phyloP scores from a whole-genome alignment of 2,329 filamentous ascomycete genomes.

The Ceratocystis ficicola region DNA sequence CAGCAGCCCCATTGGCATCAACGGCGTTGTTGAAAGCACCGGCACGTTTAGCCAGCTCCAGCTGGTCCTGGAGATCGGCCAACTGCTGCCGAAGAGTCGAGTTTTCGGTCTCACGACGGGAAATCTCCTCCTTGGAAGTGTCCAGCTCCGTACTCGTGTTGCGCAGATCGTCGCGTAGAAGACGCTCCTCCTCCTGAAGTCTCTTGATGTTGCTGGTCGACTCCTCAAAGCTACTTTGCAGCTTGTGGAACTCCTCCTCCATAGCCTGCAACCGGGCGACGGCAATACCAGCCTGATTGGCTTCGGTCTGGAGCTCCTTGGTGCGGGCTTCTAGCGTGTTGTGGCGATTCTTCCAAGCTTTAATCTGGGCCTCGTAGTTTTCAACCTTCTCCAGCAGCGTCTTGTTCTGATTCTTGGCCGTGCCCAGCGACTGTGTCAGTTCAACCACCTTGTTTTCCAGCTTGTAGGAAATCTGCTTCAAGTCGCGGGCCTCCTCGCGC shows the following conservation, averaged over 20 bases:
- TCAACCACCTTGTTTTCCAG: conserved; percentile 99
- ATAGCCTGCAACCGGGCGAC: conserved; percentile 80
- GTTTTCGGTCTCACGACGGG: conserved; percentile 74
- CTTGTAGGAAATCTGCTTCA: conserved; percentile 99
- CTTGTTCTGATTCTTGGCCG: conserved; percentile 93
- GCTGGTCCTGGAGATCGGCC: conserved; percentile 77
- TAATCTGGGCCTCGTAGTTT: conserved; percentile 91
- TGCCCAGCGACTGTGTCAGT: conserved; percentile 82
- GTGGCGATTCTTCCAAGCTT: conserved; percentile 87
- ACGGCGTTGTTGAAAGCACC: conserved; percentile 58
- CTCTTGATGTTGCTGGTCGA: conserved; percentile 82
- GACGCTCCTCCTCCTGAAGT: conserved; percentile 86
- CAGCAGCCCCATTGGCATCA: conserved; percentile 31
- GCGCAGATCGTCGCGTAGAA: conserved; percentile 70
- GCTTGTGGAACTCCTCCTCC: conserved; percentile 89
- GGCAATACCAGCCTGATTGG: conserved; percentile 93
- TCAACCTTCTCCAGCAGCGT: conserved; percentile 75
- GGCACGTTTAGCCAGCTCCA: conserved; percentile 72
- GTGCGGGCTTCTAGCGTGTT: conserved; percentile 79
- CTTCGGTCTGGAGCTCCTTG: conserved; percentile 90
- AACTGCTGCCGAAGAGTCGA: conserved; percentile 75
- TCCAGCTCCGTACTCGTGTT: conserved; percentile 72
- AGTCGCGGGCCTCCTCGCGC: conserved; percentile 89
- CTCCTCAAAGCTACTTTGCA: conserved; percentile 82
- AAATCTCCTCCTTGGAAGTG: conserved; percentile 59